Evolutionary conservation across 192 early-diverging fungal genomes (phyloP), one percentile per base, ranked within the genome.

Genomic region (Coemansia sp.): DNA sequence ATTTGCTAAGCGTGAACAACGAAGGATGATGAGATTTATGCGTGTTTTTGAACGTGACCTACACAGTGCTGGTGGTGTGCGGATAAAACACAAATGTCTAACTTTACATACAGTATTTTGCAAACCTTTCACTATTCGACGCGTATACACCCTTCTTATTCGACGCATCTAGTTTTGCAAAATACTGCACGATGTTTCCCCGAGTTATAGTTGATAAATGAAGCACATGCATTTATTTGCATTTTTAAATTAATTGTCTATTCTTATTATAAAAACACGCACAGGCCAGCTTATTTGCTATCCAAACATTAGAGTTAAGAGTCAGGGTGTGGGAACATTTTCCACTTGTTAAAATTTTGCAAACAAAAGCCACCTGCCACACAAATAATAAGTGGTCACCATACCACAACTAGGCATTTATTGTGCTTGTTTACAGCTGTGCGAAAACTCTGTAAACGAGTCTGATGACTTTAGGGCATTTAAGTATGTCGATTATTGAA

Each of bases 221-320:
- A 29, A 56, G 18, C 15, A 28, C 33, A 16, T 63, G 43, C 43
- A 48, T 63, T n/a, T 63, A 56, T 56, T 56, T 56, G 53, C 53
- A 31, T 56, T 10, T 56, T 7, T 56, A 56, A 33, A 56, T 56
- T 56, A 56, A 56, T 56, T 56, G 53, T 56, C 23, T n/a, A 8
- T 16, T 30, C 8, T 33, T 31, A 8, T 31, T n/a, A 31, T 13
- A 16, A 56, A n/a, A 16, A 56, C 25, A 56, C 30, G 53, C 53
- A 56, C 53, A 56, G 58, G 59, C 59, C 49, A 60, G 59, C 49
- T 26, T 33, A 29, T 25, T 21, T 31, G 8, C 7, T 4, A 45
- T 49, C 23, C 46, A 49, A 5, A 25, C 23, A 25, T 25, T 25
- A 25, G 20, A 25, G 46, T 12, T 23, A 8, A 5, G 7, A 23